These are phyloP conservation scores for Candida silvatica DNA, from an alignment of 805 yeast genomes.

Conservation along the genomic window DNA sequence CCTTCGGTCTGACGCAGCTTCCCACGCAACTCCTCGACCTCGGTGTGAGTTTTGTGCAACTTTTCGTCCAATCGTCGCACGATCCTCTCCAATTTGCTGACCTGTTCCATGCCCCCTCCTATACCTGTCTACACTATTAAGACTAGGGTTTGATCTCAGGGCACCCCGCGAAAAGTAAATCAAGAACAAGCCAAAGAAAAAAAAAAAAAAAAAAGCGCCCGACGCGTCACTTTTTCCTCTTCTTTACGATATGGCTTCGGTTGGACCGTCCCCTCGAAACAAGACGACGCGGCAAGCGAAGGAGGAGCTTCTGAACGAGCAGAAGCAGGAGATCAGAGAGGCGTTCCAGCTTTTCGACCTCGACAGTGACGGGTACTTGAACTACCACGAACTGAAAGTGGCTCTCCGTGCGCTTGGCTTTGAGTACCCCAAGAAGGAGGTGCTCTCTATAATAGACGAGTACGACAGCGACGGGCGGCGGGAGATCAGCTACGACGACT, in stretches of 20 bases:
- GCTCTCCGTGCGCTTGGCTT: constrained; percentile 93
- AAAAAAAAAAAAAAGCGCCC: too few relatives aligned
- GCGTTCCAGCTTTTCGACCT: constrained; percentile 89
- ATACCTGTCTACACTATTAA: too few relatives aligned
- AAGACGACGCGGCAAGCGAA: too few relatives aligned
- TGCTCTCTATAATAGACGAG: constrained; percentile 67
- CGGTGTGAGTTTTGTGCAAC: constrained; percentile 27
- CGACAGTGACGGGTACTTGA: constrained; percentile 84
- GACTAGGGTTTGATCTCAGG: too few relatives aligned
- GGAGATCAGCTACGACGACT: constrained; percentile 72
- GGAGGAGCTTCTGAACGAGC: constrained; percentile 72
- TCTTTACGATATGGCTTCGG: too few relatives aligned
- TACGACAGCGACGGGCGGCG: constrained; percentile 72
- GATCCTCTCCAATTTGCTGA: not conserved
- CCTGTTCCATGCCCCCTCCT: too few relatives aligned
- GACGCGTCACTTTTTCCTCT: too few relatives aligned
- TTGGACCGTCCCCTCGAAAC: too few relatives aligned
- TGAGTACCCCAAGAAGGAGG: constrained; percentile 68
- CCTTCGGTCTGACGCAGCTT: not conserved
- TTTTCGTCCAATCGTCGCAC: constrained; percentile 1
- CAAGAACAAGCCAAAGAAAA: too few relatives aligned
- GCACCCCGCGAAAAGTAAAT: too few relatives aligned
- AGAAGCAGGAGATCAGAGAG: constrained; percentile 83
- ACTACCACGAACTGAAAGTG: constrained; percentile 88
- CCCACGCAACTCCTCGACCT: constrained; percentile 35